Base-by-base conservation (phyloP, 2,329 filamentous ascomycete genomes). In the Cephalotrichum gorgonifer region DNA sequence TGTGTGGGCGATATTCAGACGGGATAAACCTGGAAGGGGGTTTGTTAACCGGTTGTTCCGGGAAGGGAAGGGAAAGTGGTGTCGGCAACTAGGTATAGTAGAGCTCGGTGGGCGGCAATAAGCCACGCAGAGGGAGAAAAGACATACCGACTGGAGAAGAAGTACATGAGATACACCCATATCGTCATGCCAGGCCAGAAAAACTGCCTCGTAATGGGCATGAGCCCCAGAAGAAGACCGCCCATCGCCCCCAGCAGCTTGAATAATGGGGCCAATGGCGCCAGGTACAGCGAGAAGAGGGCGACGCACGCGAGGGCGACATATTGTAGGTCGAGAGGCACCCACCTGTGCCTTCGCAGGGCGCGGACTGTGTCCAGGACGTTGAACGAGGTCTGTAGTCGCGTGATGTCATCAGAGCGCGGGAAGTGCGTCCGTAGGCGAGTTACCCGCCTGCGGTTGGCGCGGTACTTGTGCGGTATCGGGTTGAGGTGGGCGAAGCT, bases 111-210 rank as follows among this genome's bases (percentile, higher is more conserved):
- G n/a, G n/a, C n/a, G n/a, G n/a, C n/a, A n/a, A n/a, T n/a, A n/a
- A n/a, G n/a, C n/a, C n/a, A n/a, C n/a, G n/a, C n/a, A n/a, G n/a
- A 55, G 35, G 59, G 54, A 20, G 2, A 11, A 27, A 17, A 43
- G 22, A 79, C 88, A 73, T 81, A 95, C 88, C 91, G 85, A 74
- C 86, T 93, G 54, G 85, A 83, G 66, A 93, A 95, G 71, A 95
- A 96, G 64, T 95, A 88, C 44, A 96, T 72, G 38, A 96, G 74
- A 79, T 90, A 97, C 23, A 82, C 83, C 65, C 87, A 84, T 54
- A 95, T 88, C 6, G 88, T 85, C 52, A 93, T 73, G 48, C 89
- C 89, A 9, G 91, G 90, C 39, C 95, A 73, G 63, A 95, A 88
- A 65, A 96, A 95, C 64, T 97, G 91, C 54, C 88, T 78, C 3